These are phyloP conservation scores for Capsicum chinense DNA, from an alignment of 257 asterid species.

Conservation along the genomic window DNA sequence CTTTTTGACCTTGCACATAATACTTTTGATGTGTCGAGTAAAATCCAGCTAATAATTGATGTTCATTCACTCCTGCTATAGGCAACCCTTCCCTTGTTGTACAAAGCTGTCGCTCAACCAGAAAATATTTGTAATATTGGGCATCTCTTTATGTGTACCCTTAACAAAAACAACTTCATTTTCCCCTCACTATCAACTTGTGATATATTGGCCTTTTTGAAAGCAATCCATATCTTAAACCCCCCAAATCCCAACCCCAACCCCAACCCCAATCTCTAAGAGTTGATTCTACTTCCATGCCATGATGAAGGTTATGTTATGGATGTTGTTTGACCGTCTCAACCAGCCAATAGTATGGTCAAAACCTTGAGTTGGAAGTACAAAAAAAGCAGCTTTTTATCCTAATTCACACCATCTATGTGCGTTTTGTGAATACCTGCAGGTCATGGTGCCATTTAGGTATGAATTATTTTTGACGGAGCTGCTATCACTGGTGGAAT, in stretches of 20 bases:
- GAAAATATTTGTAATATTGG: background rate
- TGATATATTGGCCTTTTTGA: too few species aligned
- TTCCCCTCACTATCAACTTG: too few species aligned
- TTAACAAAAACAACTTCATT: too few species aligned
- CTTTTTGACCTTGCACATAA: constrained; percentile 1
- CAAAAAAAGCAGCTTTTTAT: background rate
- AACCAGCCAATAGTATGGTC: too few species aligned
- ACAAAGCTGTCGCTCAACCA: background rate
- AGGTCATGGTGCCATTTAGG: constrained; percentile 98
- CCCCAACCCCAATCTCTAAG: too few species aligned
- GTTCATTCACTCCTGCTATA: background rate
- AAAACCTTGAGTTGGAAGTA: too few species aligned
- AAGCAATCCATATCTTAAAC: too few species aligned
- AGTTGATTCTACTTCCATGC: too few species aligned
- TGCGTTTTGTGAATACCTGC: constrained; percentile 39
- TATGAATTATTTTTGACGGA: constrained; percentile 81
- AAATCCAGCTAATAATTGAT: constrained; percentile 2
- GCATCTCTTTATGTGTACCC: background rate
- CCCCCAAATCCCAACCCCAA: too few species aligned
- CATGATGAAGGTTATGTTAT: too few species aligned
- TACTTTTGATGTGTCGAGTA: background rate
- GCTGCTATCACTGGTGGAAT: constrained; percentile 50
- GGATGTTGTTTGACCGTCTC: too few species aligned
- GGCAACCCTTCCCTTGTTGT: background rate
- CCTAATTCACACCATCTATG: background rate